Base-by-base conservation (phyloP, 305 asterid genomes). In the Coffea humblotiana region DNA sequence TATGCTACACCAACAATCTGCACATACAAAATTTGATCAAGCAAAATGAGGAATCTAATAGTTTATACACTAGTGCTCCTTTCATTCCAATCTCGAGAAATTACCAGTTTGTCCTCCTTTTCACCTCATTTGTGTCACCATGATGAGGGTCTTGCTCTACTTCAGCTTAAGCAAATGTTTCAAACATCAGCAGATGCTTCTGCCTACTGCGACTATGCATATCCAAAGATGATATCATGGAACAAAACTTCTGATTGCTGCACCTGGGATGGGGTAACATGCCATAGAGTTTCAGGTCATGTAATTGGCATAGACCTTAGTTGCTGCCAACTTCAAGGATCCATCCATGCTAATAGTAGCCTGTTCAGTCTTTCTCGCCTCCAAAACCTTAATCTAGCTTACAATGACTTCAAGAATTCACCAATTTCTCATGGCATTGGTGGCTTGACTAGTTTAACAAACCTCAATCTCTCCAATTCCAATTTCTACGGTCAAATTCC, bases 161-260 rank as follows among this genome's bases (percentile, higher is more conserved):
- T 74, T 32, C 77, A 74, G 19, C 54, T 74, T 12, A 74, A 74
- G 65, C 13, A 32, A 14, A 37, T 7, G 8, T 25, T 72, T 52
- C 76, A 3, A 12, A 54, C 7, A 54, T 54, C 60, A 54, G 1
- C 1, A 14, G 21, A n/a, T 49, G 40, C n/a, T 3, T 48, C 43
- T 72, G 3, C 19, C 19, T 0, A 2, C 3, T 48, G 61, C 14
- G 56, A 72, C 25, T n/a, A 21, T 60, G 23, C 83, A 7, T 76
- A 76, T 60, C 73, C 80, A 69, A 81, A 75, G 77, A 70, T 70
- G 1, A 27, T 47, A 2, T 70, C 84, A 47, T 77, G 85, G 85
- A 82, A 77, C 43, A 21, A 37, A 19, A 73, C 76, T 48, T 23
- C 32, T 12, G 82, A 77, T 77, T 82, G 65, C 19, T 77, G 85